Evolutionary conservation across 176 grass and related monocot species (phyloP).

Genomic region (Secale cereale): DNA sequence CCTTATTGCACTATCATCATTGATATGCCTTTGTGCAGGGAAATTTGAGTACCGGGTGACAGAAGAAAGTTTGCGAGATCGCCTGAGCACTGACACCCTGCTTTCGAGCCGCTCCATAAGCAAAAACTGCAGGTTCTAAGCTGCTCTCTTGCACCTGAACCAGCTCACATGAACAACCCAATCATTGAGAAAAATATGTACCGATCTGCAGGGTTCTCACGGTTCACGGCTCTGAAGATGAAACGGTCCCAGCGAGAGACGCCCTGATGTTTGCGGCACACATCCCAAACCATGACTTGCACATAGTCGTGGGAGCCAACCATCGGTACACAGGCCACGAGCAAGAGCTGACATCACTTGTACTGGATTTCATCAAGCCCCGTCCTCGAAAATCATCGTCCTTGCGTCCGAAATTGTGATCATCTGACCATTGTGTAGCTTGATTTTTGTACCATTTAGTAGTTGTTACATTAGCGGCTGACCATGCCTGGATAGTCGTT

Average conservation of each 20-base stretch:
- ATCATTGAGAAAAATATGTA: background rate
- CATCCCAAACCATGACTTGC: slow-evolving; percentile 67
- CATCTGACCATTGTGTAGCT: background rate
- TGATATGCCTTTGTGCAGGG: slow-evolving; percentile 47
- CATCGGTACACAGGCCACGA: slow-evolving; percentile 65
- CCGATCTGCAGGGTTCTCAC: slow-evolving; percentile 55
- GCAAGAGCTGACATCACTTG: slow-evolving; percentile 39
- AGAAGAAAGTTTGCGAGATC: slow-evolving; percentile 60
- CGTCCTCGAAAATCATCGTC: background rate
- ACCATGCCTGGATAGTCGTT: no score
- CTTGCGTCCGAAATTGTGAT: slow-evolving; percentile 49
- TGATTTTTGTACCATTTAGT: background rate
- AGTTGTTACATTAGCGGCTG: background rate
- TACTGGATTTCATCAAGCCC: slow-evolving; percentile 50
- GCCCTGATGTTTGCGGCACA: slow-evolving; percentile 65
- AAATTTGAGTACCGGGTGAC: slow-evolving; percentile 59
- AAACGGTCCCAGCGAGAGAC: slow-evolving; percentile 58
- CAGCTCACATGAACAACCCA: background rate
- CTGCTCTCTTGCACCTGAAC: slow-evolving; percentile 15
- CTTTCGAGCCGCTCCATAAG: slow-evolving; percentile 54
- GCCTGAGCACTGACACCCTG: slow-evolving; percentile 72
- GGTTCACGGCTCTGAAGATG: slow-evolving; percentile 74
- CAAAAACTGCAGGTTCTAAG: slow-evolving; percentile 66
- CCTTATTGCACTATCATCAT: background rate
- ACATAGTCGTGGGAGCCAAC: slow-evolving; percentile 59